These are phyloP conservation scores for Cyclocybe cylindracea DNA, from an alignment of 768 basidiomycete genomes.

Conservation along the genomic window DNA sequence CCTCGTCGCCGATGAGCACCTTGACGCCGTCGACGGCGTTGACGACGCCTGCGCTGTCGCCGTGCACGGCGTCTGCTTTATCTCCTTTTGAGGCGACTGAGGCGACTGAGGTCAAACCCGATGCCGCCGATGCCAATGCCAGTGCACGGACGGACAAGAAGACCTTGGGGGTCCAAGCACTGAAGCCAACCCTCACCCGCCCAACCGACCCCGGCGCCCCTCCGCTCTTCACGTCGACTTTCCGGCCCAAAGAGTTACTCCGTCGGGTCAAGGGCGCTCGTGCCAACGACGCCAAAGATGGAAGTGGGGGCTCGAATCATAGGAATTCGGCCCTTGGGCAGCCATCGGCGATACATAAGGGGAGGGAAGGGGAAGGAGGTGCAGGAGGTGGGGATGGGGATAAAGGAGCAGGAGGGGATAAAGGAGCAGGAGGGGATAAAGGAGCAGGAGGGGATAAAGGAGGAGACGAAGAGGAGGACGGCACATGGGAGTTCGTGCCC, in stretches of 20 bases:
- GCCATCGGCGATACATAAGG: too few relatives aligned
- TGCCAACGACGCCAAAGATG: too few relatives aligned
- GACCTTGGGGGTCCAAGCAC: too few relatives aligned
- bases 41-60: too few relatives aligned
- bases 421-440: background rate
- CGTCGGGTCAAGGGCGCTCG: constrained; percentile 22
- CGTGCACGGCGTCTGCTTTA: too few relatives aligned
- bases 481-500: constrained; percentile 69
- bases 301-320: too few relatives aligned
- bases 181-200: constrained; percentile 11
- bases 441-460: constrained; percentile 1
- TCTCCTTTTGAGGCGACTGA: too few relatives aligned
- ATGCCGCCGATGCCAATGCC: background rate
- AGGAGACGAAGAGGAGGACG: constrained; percentile 16
- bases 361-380: background rate
- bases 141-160: too few relatives aligned
- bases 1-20: background rate
- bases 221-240: constrained; percentile 50
- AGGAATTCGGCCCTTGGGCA: too few relatives aligned
- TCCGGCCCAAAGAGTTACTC: constrained; percentile 47
- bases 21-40: too few relatives aligned
- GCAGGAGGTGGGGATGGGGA: too few relatives aligned
- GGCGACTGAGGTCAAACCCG: background rate
- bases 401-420: constrained; percentile 2
- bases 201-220: constrained; percentile 27